Evolutionary conservation across 1,284 basidiomycete species (phyloP), one percentile per base, ranked within the genome.

Genomic region (Sporisorium sorghi): DNA sequence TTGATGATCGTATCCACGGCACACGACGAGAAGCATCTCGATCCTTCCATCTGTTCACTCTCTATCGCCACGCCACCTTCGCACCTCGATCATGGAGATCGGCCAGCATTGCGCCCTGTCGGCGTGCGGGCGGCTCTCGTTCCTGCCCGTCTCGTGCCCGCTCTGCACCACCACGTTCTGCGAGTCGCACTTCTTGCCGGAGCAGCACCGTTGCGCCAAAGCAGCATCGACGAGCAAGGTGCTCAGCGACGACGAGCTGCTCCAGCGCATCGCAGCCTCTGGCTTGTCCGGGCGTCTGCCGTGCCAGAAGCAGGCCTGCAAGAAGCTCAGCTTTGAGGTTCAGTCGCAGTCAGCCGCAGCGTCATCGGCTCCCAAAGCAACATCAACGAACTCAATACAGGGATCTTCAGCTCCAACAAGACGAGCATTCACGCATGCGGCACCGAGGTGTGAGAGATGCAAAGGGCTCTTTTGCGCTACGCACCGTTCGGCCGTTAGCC

Each of bases 301-400:
- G 9, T 81, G 79, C 42, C 79, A 79, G 44, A 75, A 70, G 57
- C 28, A 53, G 33, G 78, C 74, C 11, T 81, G 79, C 51, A 78
- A 76, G 44, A 66, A 63, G 44, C 71, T 78, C 32, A 81, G 73
- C 50, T 69, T 81, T 32, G 47, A 77, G 8, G 48, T 81, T 1
- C 57, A 58, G 39, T 33, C 39, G 11, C 39, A 37, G 14, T 33
- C 63, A 19, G 37, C 56, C n/a, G 39, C 47, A 43, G 56, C 23
- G 10, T 23, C 14, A 24, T 17, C 21, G 15, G 35, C 35, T 5
- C 35, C 17, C 17, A 14, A n/a, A 42, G 19, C 21, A 30, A 9
- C 26, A 5, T 14, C 21, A n/a, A n/a, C 33, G 5, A 24, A 15
- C 51, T 43, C 55, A 19, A 42, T 8, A 4, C 17, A 2, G 5